Percentiles rank a stretch among this genome's conserved stretches.
These are phyloP conservation scores for Polymyxa betae DNA, from an alignment of 208 protist species.

Conservation along the genomic window DNA sequence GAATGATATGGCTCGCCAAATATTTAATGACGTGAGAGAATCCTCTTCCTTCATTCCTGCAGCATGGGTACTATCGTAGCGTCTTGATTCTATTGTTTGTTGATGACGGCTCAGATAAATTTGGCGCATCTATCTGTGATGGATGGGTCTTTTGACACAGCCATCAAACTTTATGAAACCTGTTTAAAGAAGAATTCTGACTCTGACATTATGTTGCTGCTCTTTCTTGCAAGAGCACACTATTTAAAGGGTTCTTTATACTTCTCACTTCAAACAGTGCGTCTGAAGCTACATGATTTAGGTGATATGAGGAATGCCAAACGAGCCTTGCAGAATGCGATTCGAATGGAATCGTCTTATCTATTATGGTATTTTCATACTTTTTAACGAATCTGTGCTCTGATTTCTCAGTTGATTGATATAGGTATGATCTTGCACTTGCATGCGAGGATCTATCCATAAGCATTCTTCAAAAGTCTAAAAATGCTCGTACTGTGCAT, in stretches of 20 bases:
- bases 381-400: neutral
- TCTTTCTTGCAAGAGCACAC: constrained; percentile 8
- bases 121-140: constrained; percentile 18
- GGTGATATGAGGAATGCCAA: constrained; percentile 6
- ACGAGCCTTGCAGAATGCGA: neutral
- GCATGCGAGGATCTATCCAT: neutral
- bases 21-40: constrained; percentile 33
- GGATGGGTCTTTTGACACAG: constrained; percentile 19
- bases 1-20: neutral
- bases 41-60: neutral
- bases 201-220: neutral
- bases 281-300: neutral
- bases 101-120: neutral
- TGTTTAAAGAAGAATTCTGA: constrained; percentile 25
- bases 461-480: neutral
- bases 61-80: neutral
- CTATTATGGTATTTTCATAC: neutral
- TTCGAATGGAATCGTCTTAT: neutral
- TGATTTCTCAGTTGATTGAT: neutral
- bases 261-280: neutral
- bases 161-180: constrained; percentile 45
- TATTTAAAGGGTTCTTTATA: neutral
- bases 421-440: constrained; percentile 9
- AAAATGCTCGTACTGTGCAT: neutral
- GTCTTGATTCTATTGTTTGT: neutral